Base-by-base conservation (phyloP, 2,329 filamentous ascomycete species). In the Hymenoscyphus scutula region DNA sequence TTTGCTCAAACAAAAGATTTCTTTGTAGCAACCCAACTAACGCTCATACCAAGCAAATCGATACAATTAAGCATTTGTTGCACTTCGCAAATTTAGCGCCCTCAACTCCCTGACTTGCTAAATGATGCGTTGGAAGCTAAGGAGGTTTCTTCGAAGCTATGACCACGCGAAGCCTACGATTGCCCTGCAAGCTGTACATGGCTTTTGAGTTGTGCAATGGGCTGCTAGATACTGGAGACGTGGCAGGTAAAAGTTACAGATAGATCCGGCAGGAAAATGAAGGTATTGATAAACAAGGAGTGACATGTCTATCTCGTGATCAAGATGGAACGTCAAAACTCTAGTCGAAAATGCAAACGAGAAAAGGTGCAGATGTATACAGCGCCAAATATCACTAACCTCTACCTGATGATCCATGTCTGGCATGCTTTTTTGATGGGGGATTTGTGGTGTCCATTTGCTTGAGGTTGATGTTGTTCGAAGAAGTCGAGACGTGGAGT, bases 21-120 rank as follows among this genome's bases (percentile, higher is more conserved):
- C 45, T 13, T 25, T 38, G n/a, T 65, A 30, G 45, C 19, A 57
- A 61, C 29, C 48, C 15, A 54, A 41, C 32, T 10, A 23, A 54
- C 29, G 7, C 15, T 57, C 7, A 27, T 37, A 32, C 11, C n/a
- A n/a, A 58, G 17, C 37, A 27, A 13, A 27, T 51, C 10, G 15
- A 38, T n/a, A 25, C 17, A 32, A 8, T 15, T 27, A 37, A 19
- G 6, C 7, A 29, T 63, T 64, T 67, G 65, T 67, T 67, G 65
- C 63, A 64, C 27, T 57, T 64, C 64, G 64, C 37, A 62, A 4
- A 15, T 59, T 63, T 60, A 58, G 58, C 61, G 63, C 32, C 57
- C 30, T 19, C 13, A 17, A 15, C 29, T 19, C 34, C 54, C 27
- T 54, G 38, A 56, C 61, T 30, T 59, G 37, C 57, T 30, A 53